Base-by-base conservation (phyloP, 1,284 basidiomycete species). In the Tausonia pullulans region DNA sequence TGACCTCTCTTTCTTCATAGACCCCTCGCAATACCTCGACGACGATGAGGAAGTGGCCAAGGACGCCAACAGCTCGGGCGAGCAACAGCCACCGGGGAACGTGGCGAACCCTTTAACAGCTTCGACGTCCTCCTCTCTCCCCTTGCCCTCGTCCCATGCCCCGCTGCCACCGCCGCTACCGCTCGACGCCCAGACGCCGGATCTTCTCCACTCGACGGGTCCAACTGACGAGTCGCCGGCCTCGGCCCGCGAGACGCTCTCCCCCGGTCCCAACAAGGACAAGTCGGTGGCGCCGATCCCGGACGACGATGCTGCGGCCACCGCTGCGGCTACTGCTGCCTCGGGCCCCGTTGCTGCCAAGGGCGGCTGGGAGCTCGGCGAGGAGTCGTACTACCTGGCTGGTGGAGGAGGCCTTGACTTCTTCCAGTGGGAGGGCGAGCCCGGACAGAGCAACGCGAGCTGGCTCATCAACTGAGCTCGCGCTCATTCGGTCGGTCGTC, bases 1-100 rank as follows among this genome's bases (percentile, higher is more conserved):
- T 60, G 64, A 65, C 44, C 61, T 65, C 55, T 65, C 64, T 10
- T 65, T 52, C 60, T 65, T 65, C 60, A 58, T 65, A 41, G 64
- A 65, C 57, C 53, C 41, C 6, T 58, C 49, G 43, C 62, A 64
- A 39, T 65, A 61, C 39, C 53, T 44, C 43, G 64, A 65, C 9
- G 64, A 61, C 14, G 64, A 61, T 14, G 52, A 46, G 2, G 16
- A 41, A 49, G 9, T 45, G 9, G 27, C 27, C 27, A 27, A 27
- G 27, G 27, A 27, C 27, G 27, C 27, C 27, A 27, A 27, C 27
- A 27, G 27, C 2, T 27, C 27, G 27, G 27, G 27, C 27, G 27
- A 27, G 27, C 27, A 27, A 27, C 27, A 27, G 27, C 27, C 27
- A 27, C 27, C 27, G 27, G 27, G 27, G 1, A 27, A 27, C 27